Evolutionary conservation across 2,329 filamentous ascomycete species (phyloP).

Genomic region (Fusarium torreyae): DNA sequence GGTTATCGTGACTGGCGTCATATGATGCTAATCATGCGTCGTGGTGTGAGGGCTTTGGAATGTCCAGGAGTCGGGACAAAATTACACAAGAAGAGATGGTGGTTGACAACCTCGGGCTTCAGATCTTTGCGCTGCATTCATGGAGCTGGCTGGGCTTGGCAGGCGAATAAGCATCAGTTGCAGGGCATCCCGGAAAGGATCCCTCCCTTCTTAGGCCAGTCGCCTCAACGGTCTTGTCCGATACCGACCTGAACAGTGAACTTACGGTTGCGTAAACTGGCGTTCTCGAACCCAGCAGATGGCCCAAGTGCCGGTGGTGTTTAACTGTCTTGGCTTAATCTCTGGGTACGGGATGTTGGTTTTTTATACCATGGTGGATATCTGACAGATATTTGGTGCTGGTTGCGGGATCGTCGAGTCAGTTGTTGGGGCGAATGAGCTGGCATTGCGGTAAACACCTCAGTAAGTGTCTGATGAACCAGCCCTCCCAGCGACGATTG

Average conservation of each 20-base stretch:
- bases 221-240: slow-evolving; percentile 19
- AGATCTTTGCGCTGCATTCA: slow-evolving; percentile 17
- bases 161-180: slow-evolving; percentile 19
- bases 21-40: slow-evolving; percentile 30
- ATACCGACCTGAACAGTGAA: slow-evolving; percentile 1
- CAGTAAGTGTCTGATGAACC: slow-evolving; percentile 8
- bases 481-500: slow-evolving; percentile 27
- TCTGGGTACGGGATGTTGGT: slow-evolving; percentile 21
- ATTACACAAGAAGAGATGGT: slow-evolving; percentile 5
- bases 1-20: slow-evolving; percentile 28
- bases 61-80: slow-evolving; percentile 18
- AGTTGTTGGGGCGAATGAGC: slow-evolving; percentile 12
- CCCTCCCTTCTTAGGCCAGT: slow-evolving; percentile 2
- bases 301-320: slow-evolving; percentile 27
- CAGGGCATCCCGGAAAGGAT: slow-evolving; percentile 24
- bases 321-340: slow-evolving; percentile 30
- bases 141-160: slow-evolving; percentile 27
- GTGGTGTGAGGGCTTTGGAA: slow-evolving; percentile 39
- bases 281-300: slow-evolving; percentile 33
- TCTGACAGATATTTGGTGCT: slow-evolving; percentile 9
- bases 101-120: slow-evolving; percentile 16
- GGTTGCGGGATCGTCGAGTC: slow-evolving; percentile 36
- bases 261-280: slow-evolving; percentile 1
- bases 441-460: slow-evolving; percentile 14
- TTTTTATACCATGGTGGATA: slow-evolving; percentile 30